Base-by-base conservation (phyloP, 2,329 filamentous ascomycete genomes). In the Epichloe sibirici region DNA sequence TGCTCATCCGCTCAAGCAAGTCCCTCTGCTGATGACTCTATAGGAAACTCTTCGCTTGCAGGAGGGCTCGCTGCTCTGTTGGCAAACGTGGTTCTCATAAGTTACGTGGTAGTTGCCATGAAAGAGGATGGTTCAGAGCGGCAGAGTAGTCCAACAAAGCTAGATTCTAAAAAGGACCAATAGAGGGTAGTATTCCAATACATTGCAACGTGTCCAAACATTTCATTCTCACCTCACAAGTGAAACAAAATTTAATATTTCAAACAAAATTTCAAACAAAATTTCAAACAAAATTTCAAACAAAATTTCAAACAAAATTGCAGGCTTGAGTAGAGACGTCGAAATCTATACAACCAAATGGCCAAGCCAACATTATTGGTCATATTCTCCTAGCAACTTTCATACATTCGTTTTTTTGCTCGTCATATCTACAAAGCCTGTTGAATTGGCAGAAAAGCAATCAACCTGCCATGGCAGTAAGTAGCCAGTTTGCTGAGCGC, bases 41-140 rank as follows among this genome's bases (percentile, higher is more conserved):
- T 23, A 95, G 91, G 90, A 59, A 95, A 95, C 69, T 79, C 89
- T 13, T 95, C 90, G 2, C 91, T 83, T 61, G 89, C 90, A 3
- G 93, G 90, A 13, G 90, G 82, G 0, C 74, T 86, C 37, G 93
- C 93, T 1, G 93, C 93, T 21, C 71, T 97, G 49, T 82, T 94
- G 66, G 93, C 93, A 12, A 98, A 98, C 61, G 79, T 94, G 2
- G 89, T 98, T 3, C 73, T 98, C 49, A 79, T 97, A 53, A 82
- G 78, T n/a, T 98, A 97, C 68, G 81, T 97, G 44, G 72, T 96
- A 53, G 88, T 95, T 21, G 93, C 93, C 4, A 90, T 95, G 79
- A 83, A 78, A 56, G 93, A 98, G 67, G 93, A 97, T 63, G 72
- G 79, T 59, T 70, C 71, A 8, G 51, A 43, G 7, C 52, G 2